Evolutionary conservation across 2,329 filamentous ascomycete genomes (phyloP).

Genomic region (Aspergillus sp.): DNA sequence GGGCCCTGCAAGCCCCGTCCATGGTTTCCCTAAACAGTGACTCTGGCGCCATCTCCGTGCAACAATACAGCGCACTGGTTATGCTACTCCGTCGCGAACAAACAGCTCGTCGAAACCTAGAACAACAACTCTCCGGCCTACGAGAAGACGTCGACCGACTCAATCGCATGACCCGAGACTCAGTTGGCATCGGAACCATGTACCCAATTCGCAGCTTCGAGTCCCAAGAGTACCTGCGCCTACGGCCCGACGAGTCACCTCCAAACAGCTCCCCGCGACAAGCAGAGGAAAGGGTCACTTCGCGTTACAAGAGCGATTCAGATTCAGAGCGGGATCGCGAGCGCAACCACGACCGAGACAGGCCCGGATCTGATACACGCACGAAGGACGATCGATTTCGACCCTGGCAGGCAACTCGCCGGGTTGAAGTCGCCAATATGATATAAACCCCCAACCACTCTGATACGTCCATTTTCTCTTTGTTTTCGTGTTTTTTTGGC

Average conservation of each 20-base stretch:
- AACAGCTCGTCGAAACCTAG: slow-evolving; percentile 45
- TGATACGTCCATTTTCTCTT: background rate
- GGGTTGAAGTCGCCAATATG: slow-evolving; percentile 30
- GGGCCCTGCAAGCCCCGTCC: slow-evolving; percentile 27
- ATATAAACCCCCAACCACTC: slow-evolving; percentile 20
- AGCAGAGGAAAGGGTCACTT: slow-evolving; percentile 15
- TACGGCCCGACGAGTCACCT: slow-evolving; percentile 25
- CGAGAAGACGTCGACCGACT: slow-evolving; percentile 42
- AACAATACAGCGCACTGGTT: slow-evolving; percentile 49
- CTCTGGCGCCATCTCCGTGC: slow-evolving; percentile 40
- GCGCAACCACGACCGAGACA: slow-evolving; percentile 18
- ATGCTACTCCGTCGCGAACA: slow-evolving; percentile 48
- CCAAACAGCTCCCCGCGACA: slow-evolving; percentile 16
- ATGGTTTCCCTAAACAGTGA: slow-evolving; percentile 31
- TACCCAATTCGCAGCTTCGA: slow-evolving; percentile 33
- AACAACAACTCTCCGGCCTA: slow-evolving; percentile 43
- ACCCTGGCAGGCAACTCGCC: slow-evolving; percentile 26
- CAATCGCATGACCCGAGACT: slow-evolving; percentile 30
- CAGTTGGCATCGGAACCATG: slow-evolving; percentile 31
- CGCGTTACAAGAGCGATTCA: slow-evolving; percentile 26
- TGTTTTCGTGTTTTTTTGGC: background rate
- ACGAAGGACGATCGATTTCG: slow-evolving; percentile 25
- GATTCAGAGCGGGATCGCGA: slow-evolving; percentile 1
- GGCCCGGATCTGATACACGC: slow-evolving; percentile 9
- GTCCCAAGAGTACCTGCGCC: slow-evolving; percentile 31